A percentile compares a stretch with the other conserved stretches of the same genome.
These are phyloP conservation scores for Parachlorella kessleri DNA, from an alignment of 139 green algal genomes.

Conservation along the genomic window DNA sequence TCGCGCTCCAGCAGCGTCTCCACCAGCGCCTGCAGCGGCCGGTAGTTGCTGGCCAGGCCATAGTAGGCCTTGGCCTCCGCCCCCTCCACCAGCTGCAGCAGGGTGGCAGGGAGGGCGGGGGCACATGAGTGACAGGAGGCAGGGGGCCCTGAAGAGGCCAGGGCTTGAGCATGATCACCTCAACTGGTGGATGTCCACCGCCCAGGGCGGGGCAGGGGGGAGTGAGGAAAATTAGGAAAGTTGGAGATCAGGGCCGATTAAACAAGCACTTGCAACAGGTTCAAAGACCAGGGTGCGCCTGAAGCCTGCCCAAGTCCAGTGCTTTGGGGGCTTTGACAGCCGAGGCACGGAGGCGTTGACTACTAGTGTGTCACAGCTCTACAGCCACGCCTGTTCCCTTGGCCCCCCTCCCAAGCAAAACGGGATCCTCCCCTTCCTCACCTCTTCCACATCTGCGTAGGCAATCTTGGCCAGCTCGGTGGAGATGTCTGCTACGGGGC, in stretches of 20 bases:
- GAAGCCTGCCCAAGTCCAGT: too few relatives aligned
- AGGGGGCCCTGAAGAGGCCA: too few relatives aligned
- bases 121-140: not conserved
- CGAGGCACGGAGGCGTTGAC: too few relatives aligned
- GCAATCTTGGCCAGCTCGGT: constrained; percentile 57
- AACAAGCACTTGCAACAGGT: too few relatives aligned
- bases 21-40: constrained; percentile 47
- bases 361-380: too few relatives aligned
- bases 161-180: too few relatives aligned
- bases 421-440: not conserved
- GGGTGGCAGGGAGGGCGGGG: constrained; percentile 4
- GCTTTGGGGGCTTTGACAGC: too few relatives aligned
- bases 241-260: not conserved
- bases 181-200: too few relatives aligned
- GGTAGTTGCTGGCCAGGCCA: constrained; percentile 85
- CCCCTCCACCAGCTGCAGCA: constrained; percentile 75
- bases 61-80: constrained; percentile 92
- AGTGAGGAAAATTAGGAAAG: not conserved
- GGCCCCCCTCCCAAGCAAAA: not conserved
- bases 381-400: too few relatives aligned
- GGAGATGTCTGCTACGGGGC: constrained; percentile 49
- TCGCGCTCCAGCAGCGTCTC: constrained; percentile 42
- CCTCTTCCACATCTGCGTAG: constrained; percentile 49
- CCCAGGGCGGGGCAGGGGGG: not conserved
- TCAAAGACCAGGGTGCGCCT: too few relatives aligned